Evolutionary conservation across 169 alveolate genomes (phyloP), one percentile per base, ranked within the genome.

Genomic region (Condylostoma magnum): DNA sequence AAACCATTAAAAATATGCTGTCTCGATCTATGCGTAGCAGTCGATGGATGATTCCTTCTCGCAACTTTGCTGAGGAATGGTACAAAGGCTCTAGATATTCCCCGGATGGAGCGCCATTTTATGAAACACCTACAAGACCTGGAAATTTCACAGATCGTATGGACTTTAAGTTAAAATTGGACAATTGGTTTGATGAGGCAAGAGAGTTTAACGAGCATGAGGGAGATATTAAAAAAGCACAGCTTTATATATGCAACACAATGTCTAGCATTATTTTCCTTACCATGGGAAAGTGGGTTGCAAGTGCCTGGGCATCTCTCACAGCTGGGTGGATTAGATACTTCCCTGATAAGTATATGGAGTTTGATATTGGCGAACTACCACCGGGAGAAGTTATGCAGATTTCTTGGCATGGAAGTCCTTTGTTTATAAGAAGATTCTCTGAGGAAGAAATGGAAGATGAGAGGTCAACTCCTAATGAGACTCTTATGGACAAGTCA

Each of bases 371-470:
- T 69, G 82, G 84, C n/a, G 94, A 85, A 52, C 79, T 89, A 30
- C 94, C 94, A 15, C 94, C 94, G 25, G 94, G 94, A 65, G 94
- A 89, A 80, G 90, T 81, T 53, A 85, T 89, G 83, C 83, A 89
- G 71, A 84, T 85, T 55, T 79, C 90, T 33, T 89, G 94, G 94
- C 87, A 89, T 65, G 94, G 94, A 73, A 85, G 67, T 41, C 90
- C 90, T 27, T 74, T 89, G 18, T 89, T 89, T 74, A 78, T 89
- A 37, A 82, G 94, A 82, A 84, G 94, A 80, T 67, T 89, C 41
- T 84, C 94, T 37, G 27, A 56, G 15, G 56, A 73, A 31, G 94
- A 89, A 72, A 86, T 89, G 33, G 71, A 80, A 51, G 88, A 79
- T 31, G 76, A 84, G 54, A 74, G 72, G 15, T 69, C 68, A 15